A percentile compares a stretch with the other conserved stretches of the same genome.
Conservation (phyloP, 1,284 basidiomycete species). For the Apiotrichum mycotoxinovorans region DNA sequence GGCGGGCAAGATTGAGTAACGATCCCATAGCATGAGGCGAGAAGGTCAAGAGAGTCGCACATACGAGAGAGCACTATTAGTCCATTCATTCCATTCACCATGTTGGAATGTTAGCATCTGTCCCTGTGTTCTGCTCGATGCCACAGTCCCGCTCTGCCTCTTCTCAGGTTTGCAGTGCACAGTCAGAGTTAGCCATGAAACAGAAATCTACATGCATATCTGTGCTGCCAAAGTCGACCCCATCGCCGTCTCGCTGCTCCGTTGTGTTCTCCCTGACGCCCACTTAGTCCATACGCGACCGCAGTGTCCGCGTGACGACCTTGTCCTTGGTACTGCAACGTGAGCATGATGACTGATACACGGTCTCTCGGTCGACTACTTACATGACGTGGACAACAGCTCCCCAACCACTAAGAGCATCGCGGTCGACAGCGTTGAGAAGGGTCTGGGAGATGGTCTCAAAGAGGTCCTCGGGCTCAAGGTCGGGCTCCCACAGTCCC, state of each 20-base stretch:
- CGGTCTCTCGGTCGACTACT: slow-evolving; percentile 47
- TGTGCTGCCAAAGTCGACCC: slow-evolving; percentile 6
- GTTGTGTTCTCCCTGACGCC: neutral
- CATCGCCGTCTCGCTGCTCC: too few species aligned
- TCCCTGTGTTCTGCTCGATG: too few species aligned
- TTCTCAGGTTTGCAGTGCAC: too few species aligned
- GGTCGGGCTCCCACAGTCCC: slow-evolving; percentile 95
- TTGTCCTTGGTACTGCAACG: slow-evolving; percentile 72
- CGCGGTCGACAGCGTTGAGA: slow-evolving; percentile 91
- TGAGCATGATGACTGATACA: neutral
- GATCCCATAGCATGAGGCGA: too few species aligned
- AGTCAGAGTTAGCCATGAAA: neutral
- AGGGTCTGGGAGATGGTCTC: slow-evolving; percentile 98
- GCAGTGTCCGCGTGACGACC: slow-evolving; percentile 77
- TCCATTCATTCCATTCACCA: too few species aligned
- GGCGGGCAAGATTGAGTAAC: too few species aligned
- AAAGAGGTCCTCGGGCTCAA: slow-evolving; percentile 90
- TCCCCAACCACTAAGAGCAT: slow-evolving; percentile 97
- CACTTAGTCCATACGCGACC: slow-evolving; percentile 81
- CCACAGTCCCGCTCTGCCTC: too few species aligned
- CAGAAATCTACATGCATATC: slow-evolving; percentile 20
- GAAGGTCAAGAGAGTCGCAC: too few species aligned
- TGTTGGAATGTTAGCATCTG: too few species aligned
- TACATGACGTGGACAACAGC: slow-evolving; percentile 93
- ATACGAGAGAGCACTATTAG: too few species aligned